phyloP scores from a whole-genome alignment of 2,329 filamentous ascomycete species.

The Ophiostoma montium region DNA sequence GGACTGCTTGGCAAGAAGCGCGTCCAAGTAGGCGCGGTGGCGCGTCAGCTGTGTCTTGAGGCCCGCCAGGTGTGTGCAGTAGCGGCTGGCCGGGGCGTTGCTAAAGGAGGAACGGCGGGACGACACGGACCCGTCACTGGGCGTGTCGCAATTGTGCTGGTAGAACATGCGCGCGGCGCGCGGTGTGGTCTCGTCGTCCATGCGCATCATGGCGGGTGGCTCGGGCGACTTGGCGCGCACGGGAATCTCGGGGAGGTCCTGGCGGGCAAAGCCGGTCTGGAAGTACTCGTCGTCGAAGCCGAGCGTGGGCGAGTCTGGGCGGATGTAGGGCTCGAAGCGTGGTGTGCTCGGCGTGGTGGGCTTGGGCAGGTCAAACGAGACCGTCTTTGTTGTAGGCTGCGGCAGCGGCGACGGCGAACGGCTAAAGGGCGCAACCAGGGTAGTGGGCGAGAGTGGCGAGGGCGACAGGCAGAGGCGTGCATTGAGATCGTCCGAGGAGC shows the following conservation, averaged over 20 bases:
- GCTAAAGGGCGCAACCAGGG: background rate
- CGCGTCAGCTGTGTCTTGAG: constrained; percentile 34
- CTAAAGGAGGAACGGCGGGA: background rate
- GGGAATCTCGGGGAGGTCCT: constrained; percentile 18
- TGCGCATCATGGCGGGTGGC: constrained; percentile 10
- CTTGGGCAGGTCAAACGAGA: constrained; percentile 29
- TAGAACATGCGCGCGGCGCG: constrained; percentile 3
- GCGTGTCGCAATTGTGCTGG: background rate
- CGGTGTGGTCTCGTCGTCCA: constrained; percentile 9
- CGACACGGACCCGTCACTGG: background rate
- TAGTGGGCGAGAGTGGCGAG: background rate
- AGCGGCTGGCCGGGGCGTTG: constrained; percentile 29
- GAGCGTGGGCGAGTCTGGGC: constrained; percentile 46
- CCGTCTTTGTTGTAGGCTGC: constrained; percentile 27
- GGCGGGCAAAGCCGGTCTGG: constrained; percentile 14
- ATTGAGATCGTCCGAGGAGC: constrained; percentile 22
- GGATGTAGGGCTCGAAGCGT: constrained; percentile 33
- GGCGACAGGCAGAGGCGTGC: constrained; percentile 12
- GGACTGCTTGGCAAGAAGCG: constrained; percentile 20
- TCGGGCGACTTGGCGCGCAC: constrained; percentile 8
- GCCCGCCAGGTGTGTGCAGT: constrained; percentile 31
- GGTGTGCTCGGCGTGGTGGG: constrained; percentile 9
- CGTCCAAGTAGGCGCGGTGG: constrained; percentile 33
- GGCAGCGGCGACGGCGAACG: constrained; percentile 3
- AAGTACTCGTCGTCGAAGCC: constrained; percentile 35